A percentile compares a stretch with the other conserved stretches of the same genome.
Conservation (phyloP, 352 stramenopile species). For the Pythium sp. region DNA sequence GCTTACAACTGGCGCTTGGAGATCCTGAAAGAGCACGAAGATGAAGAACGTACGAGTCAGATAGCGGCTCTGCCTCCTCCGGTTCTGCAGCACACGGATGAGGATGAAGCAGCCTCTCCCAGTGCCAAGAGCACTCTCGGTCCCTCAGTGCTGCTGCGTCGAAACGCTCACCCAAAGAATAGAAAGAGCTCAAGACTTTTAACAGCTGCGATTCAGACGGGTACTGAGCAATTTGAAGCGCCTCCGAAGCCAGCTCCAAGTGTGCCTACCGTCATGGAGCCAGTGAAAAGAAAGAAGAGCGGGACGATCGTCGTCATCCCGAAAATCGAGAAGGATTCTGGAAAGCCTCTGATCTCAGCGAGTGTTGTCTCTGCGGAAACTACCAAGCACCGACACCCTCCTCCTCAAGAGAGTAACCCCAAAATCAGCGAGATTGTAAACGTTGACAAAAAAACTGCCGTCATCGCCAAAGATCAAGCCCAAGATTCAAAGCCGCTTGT, state of each 20-base stretch:
- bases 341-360: not conserved
- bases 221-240: not conserved
- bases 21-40: constrained; percentile 21
- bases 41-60: constrained; percentile 9
- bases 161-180: not conserved
- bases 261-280: not conserved
- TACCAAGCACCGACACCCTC: not conserved
- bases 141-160: not conserved
- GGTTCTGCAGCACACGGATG: not conserved
- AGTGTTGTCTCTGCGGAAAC: not conserved
- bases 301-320: constrained; percentile 19
- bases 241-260: not conserved
- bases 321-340: constrained; percentile 18
- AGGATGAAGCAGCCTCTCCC: not conserved
- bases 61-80: not conserved
- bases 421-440: not conserved
- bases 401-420: not conserved
- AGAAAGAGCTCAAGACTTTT: not conserved
- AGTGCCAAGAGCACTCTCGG: not conserved
- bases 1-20: not conserved
- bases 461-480: not conserved
- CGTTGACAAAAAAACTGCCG: not conserved
- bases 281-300: constrained; percentile 12
- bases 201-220: not conserved
- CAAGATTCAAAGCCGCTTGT: not conserved